These are phyloP conservation scores for Chaetomiaceae sp. DNA, from an alignment of 2,329 filamentous ascomycete genomes.

Conservation along the genomic window DNA sequence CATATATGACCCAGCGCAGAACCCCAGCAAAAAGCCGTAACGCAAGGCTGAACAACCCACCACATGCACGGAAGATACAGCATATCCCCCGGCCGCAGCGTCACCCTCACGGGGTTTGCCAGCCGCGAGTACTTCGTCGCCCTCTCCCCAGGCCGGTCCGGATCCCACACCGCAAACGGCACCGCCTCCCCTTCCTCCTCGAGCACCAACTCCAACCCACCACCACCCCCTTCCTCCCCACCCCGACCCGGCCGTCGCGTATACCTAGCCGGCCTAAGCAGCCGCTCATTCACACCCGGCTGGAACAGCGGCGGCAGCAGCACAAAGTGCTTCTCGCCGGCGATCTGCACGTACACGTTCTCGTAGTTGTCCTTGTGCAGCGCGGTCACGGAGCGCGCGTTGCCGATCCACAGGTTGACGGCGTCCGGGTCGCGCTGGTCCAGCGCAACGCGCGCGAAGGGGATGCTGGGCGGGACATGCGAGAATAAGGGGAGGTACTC, in stretches of 20 bases:
- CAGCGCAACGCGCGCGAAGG: constrained; percentile 65
- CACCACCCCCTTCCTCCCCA: neutral
- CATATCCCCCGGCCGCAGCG: constrained; percentile 68
- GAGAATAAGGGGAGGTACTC: constrained; percentile 61
- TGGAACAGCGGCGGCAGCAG: constrained; percentile 66
- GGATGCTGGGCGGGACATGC: constrained; percentile 58
- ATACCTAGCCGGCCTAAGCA: constrained; percentile 55
- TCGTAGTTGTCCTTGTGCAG: constrained; percentile 81
- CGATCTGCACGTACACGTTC: constrained; percentile 73
- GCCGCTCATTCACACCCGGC: constrained; percentile 60
- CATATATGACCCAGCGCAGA: neutral
- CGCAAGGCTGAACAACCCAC: constrained; percentile 39
- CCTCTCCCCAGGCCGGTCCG: constrained; percentile 47
- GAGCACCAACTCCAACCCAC: constrained; percentile 24
- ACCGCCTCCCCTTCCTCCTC: constrained; percentile 38
- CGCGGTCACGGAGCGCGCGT: constrained; percentile 61
- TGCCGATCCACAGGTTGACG: constrained; percentile 78
- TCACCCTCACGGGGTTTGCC: constrained; percentile 58
- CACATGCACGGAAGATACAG: constrained; percentile 76
- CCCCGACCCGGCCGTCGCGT: neutral
- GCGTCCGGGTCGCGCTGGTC: constrained; percentile 57
- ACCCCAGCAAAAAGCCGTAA: too few relatives aligned
- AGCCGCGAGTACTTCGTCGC: constrained; percentile 54
- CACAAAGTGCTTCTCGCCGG: constrained; percentile 68
- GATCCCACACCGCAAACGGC: constrained; percentile 71